Base-by-base conservation (phyloP, 108 stramenopile species). In the Discostella stelligeroides region DNA sequence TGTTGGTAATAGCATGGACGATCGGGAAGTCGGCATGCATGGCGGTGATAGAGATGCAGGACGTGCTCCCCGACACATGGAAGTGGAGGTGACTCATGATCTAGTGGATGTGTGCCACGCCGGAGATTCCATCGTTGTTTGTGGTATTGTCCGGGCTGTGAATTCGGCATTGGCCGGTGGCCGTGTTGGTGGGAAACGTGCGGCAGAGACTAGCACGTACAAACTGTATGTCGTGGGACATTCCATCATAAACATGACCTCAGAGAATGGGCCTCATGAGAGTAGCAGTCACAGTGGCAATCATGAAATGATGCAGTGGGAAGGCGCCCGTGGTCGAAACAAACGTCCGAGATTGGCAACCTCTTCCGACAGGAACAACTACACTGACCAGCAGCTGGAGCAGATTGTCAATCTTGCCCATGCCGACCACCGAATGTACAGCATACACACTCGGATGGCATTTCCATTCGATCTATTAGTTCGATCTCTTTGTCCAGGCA, bases 381-480 rank as follows among this genome's bases (percentile, higher is more conserved):
- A 80, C 48, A 82, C 86, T 7, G 81, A 88, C 55, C 82, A 87
- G 28, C 89, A 94, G 77, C 73, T 90, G 3, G 75, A 86, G 46
- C 75, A 73, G 60, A 92, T 94, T 49, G 82, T 82, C 8, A 81
- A 90, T 58, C 80, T 94, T 43, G 88, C 91, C 17, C 93, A 95
- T 58, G 94, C 92, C 6, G 96, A 97, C 65, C 94, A 95, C 70
- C 81, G 79, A 43, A 88, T 83, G 66, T 87, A 92, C 42, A 68
- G 82, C 39, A 71, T 87, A 82, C 71, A 80, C 8, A 89, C 88
- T 47, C 79, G 92, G 41, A 72, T 87, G 75, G 90, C 90, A 2
- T 95, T 94, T 72, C 93, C 93, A 6, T 97, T 97, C 69, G 94
- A 94, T 72, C 84, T 98, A 25, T 71, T 98, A 23, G 97, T 98